Conservation (phyloP, 768 basidiomycete genomes). For the Vararia minispora region DNA sequence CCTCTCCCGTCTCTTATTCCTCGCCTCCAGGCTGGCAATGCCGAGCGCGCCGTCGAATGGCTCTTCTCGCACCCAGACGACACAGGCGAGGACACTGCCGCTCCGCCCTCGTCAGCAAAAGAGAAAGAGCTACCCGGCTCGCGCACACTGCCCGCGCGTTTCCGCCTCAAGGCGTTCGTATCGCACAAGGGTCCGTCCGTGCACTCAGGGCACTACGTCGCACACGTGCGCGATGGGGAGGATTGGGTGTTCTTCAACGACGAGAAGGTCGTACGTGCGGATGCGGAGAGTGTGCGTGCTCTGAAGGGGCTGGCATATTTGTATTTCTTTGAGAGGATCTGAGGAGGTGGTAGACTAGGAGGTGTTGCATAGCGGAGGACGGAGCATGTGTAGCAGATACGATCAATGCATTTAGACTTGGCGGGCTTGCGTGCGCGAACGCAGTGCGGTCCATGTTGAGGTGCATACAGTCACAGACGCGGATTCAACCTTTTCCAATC, state of each 20-base stretch:
- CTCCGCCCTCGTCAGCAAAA: too few species aligned
- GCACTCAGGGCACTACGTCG: conserved; percentile 91
- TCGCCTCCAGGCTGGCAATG: conserved; percentile 44
- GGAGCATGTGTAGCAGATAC: too few species aligned
- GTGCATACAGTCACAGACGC: too few species aligned
- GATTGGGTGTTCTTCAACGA: conserved; percentile 93
- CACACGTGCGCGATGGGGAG: conserved; percentile 51
- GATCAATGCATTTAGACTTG: too few species aligned
- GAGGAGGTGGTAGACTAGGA: too few species aligned
- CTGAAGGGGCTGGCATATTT: conserved; percentile 84
- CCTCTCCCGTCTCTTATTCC: not conserved
- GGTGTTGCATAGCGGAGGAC: too few species aligned
- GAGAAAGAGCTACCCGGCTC: conserved; percentile 24
- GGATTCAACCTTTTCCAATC: too few species aligned
- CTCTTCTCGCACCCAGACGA: conserved; percentile 91
- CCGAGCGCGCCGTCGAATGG: conserved; percentile 92
- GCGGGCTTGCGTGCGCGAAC: too few species aligned
- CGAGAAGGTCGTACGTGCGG: conserved; percentile 90
- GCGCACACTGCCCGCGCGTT: conserved; percentile 56
- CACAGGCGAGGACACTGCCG: conserved; percentile 42
- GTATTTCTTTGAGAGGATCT: conserved; percentile 81
- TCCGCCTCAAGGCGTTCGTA: conserved; percentile 84
- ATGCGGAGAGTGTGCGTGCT: conserved; percentile 67
- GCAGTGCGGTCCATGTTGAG: too few species aligned
- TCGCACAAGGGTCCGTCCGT: conserved; percentile 96